These are phyloP conservation scores for Chenopodium formosanum DNA, from an alignment of 148 eudicot genomes.

Conservation along the genomic window DNA sequence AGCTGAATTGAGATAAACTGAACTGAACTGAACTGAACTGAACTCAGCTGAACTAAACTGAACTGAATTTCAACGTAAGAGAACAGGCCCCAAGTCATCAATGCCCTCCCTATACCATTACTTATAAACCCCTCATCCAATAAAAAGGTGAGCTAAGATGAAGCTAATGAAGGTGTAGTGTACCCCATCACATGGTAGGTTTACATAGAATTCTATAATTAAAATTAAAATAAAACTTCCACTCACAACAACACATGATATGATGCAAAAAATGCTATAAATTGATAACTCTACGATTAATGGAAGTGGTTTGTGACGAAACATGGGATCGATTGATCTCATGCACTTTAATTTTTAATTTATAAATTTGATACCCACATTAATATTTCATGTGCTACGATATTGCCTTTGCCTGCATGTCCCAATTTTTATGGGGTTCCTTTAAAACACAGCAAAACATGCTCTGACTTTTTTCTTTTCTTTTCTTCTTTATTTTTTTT, in stretches of 20 bases:
- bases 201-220: constrained; percentile 9
- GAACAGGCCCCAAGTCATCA: too few species aligned
- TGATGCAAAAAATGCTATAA: background rate
- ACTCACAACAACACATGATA: constrained; percentile 25
- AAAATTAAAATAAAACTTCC: background rate
- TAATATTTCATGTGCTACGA: constrained; percentile 27
- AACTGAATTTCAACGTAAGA: too few species aligned
- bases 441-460: constrained; percentile 18
- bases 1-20: too few species aligned
- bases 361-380: background rate
- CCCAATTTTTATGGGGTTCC: constrained; percentile 1
- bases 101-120: too few species aligned
- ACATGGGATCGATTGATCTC: constrained; percentile 31
- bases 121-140: too few species aligned
- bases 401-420: constrained; percentile 2
- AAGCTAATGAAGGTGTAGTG: background rate
- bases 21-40: too few species aligned
- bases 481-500: background rate
- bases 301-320: constrained; percentile 16
- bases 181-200: constrained; percentile 28
- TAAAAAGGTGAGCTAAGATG: too few species aligned
- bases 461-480: constrained; percentile 3
- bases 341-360: too few species aligned
- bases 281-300: constrained; percentile 6
- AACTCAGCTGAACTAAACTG: too few species aligned